Conservation (phyloP, 805 yeast species). For the Pichia eremophila region DNA sequence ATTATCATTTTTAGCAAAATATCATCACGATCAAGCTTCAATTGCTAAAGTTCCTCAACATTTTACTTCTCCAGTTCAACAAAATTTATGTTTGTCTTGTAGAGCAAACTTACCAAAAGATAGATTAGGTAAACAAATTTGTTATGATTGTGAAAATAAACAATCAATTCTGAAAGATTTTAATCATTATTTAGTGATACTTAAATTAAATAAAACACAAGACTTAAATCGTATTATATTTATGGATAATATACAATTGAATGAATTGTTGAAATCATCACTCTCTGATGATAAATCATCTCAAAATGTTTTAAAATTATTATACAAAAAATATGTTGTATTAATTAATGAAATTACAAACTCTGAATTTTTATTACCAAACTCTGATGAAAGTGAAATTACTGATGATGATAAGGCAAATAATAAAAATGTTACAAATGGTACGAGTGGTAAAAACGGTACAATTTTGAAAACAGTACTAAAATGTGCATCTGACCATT, state of each 20-base stretch:
- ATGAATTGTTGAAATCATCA: constrained; percentile 16
- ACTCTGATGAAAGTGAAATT: constrained; percentile 4
- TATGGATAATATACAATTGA: constrained; percentile 13
- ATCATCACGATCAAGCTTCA: constrained; percentile 14
- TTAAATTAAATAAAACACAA: constrained; percentile 17
- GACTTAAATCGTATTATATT: constrained; percentile 21
- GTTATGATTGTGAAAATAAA: constrained; percentile 17
- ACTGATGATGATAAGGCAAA: background rate
- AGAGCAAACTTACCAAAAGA: constrained; percentile 4
- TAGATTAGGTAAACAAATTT: constrained; percentile 14
- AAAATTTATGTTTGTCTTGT: constrained; percentile 12
- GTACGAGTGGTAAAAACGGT: too few species aligned
- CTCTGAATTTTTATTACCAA: constrained; percentile 20
- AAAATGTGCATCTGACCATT: constrained; percentile 15
- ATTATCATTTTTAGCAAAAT: constrained; percentile 13
- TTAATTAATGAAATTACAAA: constrained; percentile 24
- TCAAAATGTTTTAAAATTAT: constrained; percentile 14
- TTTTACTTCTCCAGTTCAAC: constrained; percentile 8
- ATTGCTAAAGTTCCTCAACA: constrained; percentile 6
- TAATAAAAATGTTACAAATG: background rate
- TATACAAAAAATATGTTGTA: constrained; percentile 22
- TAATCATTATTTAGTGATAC: constrained; percentile 18
- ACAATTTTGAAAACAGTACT: constrained; percentile 8
- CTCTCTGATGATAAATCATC: constrained; percentile 16
- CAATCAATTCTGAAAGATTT: constrained; percentile 19